These are phyloP conservation scores for Magnolia officinalis DNA, from an alignment of 164 flowering plant genomes.

Conservation along the genomic window DNA sequence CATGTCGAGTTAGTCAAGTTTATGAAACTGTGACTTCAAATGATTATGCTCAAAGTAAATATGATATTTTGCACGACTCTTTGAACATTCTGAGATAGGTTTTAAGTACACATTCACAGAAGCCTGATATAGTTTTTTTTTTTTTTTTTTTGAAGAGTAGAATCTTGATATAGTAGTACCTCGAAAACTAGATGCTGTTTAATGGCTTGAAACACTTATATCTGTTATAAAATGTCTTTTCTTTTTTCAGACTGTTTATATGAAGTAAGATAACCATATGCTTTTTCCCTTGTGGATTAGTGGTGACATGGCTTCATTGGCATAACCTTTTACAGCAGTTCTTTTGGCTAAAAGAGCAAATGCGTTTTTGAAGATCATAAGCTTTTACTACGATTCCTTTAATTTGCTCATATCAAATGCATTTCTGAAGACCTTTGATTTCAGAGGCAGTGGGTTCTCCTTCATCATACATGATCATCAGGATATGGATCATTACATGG, in stretches of 20 bases:
- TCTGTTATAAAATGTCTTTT: too few relatives aligned
- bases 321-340: neutral
- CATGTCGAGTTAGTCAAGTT: neutral
- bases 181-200: too few relatives aligned
- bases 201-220: too few relatives aligned
- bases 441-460: neutral
- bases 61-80: neutral
- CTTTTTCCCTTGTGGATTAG: neutral
- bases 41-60: neutral
- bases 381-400: neutral
- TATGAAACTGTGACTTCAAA: neutral
- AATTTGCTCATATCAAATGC: neutral
- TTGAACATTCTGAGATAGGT: neutral
- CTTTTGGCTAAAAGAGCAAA: neutral
- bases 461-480: too few relatives aligned
- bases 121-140: too few relatives aligned
- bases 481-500: too few relatives aligned
- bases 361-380: neutral
- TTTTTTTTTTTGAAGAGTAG: too few relatives aligned
- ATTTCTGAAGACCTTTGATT: neutral
- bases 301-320: neutral
- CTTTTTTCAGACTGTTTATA: too few relatives aligned
- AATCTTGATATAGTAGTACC: too few relatives aligned
- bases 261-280: too few relatives aligned
- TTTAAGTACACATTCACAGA: too few relatives aligned